phyloP scores from a whole-genome alignment of 805 yeast species.

The Ogataea neopini region DNA sequence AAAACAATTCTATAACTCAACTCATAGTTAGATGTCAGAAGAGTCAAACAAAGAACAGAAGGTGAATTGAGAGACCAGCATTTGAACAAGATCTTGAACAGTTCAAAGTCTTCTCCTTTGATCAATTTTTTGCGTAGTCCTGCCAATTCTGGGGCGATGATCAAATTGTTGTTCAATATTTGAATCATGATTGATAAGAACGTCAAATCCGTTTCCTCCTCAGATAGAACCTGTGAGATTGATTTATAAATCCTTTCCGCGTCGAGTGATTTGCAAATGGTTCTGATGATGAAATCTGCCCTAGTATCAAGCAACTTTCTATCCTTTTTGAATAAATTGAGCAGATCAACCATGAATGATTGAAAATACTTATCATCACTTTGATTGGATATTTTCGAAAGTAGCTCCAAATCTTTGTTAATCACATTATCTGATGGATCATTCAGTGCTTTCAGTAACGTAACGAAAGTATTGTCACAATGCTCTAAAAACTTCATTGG shows the following conservation, averaged over 20 bases:
- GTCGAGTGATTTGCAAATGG: conserved; percentile 76
- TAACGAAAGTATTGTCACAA: conserved; percentile 68
- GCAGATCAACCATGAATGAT: conserved; percentile 69
- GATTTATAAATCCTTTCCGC: conserved; percentile 83
- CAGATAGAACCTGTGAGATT: conserved; percentile 68
- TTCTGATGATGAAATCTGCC: conserved; percentile 82
- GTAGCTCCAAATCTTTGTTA: conserved; percentile 65
- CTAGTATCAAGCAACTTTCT: conserved; percentile 62
- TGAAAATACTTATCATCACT: conserved; percentile 76
- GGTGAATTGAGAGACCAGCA: conserved; percentile 94
- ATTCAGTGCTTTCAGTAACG: conserved; percentile 68
- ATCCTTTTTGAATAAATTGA: conserved; percentile 71
- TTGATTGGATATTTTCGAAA: conserved; percentile 71
- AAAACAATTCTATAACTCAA: conserved; percentile 81
- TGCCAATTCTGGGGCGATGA: conserved; percentile 81
- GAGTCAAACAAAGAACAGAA: conserved; percentile 80
- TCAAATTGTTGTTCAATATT: conserved; percentile 78
- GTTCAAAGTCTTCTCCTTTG: conserved; percentile 26
- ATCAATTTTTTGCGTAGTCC: conserved; percentile 65
- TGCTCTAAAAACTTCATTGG: conserved; percentile 56
- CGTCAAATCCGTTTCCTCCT: conserved; percentile 57
- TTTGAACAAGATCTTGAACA: conserved; percentile 76
- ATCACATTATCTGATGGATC: conserved; percentile 78
- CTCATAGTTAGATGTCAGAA: conserved; percentile 85
- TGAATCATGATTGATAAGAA: conserved; percentile 84